Evolutionary conservation across 2,329 filamentous ascomycete genomes (phyloP), one percentile per base, ranked within the genome.

Genomic region (Sporothrix mexicana): DNA sequence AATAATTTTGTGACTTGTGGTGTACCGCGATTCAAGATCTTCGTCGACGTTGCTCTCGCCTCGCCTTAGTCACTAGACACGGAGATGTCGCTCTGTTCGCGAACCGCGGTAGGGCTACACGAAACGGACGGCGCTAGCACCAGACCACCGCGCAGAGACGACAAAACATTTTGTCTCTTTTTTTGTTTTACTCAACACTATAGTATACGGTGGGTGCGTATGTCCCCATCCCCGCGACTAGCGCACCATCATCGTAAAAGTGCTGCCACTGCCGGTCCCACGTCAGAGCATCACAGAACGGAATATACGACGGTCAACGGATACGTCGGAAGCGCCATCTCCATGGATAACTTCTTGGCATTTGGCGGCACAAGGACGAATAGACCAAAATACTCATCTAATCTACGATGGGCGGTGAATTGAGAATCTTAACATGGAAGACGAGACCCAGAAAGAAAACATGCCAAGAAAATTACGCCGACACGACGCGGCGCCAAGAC

Each of bases 251-350:
- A 7, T 36, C 30, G 30, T 7, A 30, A 30, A 30, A 30, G 30
- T 30, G 30, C 30, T 30, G 30, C 30, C 30, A 30, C 30, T 30
- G 30, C 30, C 30, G 30, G 30, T 30, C 30, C 30, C 20, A 49
- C 13, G 41, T 66, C n/a, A 47, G 30, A 30, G 30, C 30, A 36
- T 36, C 30, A 7, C 30, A 36, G 3, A 36, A 36, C 30, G 30
- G 30, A 36, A 7, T 36, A 7, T 7, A 36, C 30, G 4, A 36
- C 30, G 17, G 12, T 12, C 36, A 62, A 59, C 59, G 59, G 30
- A 41, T 43, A 45, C 15, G 59, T 43, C 59, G 59, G 30, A 45
- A 62, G 59, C 20, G 59, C 43, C 55, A 59, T 36, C 55, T 36
- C 59, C 59, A n/a, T n/a, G n/a, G n/a, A n/a, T n/a, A n/a, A 2